These are phyloP conservation scores for Epithele typhae DNA, from an alignment of 768 basidiomycete species.

Conservation along the genomic window DNA sequence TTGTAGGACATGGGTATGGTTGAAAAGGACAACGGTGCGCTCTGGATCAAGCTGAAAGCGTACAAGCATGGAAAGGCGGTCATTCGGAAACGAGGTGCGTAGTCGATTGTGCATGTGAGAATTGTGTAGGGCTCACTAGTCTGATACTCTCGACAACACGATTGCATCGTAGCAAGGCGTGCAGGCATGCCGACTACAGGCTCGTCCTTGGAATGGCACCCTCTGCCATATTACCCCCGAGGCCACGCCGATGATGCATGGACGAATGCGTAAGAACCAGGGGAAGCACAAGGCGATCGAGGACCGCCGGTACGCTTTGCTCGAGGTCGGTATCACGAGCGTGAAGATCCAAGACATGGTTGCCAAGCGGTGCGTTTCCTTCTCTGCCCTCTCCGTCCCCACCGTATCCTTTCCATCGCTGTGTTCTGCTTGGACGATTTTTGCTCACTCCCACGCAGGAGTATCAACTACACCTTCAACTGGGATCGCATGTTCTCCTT, in stretches of 20 bases:
- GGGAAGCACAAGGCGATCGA: conserved; percentile 87
- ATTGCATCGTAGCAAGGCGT: conserved; percentile 84
- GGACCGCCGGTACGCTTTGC: conserved; percentile 73
- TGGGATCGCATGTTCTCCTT: conserved; percentile 94
- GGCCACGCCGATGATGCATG: conserved; percentile 87
- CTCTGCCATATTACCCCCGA: conserved; percentile 90
- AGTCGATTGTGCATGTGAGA: neutral
- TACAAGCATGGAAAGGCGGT: conserved; percentile 85
- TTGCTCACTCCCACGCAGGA: conserved; percentile 39
- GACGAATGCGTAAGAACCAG: conserved; percentile 93
- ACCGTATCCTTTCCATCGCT: no score
- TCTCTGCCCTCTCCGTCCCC: neutral
- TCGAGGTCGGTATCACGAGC: conserved; percentile 91
- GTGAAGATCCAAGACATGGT: conserved; percentile 99
- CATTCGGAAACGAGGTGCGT: neutral
- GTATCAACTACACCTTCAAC: conserved; percentile 95
- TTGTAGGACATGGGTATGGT: conserved; percentile 73
- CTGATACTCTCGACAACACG: conserved; percentile 59
- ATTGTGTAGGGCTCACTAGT: neutral
- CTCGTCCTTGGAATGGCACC: conserved; percentile 96
- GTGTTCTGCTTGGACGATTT: conserved; percentile 17
- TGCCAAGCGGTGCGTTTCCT: conserved; percentile 64
- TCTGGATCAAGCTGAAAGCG: conserved; percentile 82
- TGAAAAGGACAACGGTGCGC: conserved; percentile 73
- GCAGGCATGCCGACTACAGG: conserved; percentile 92